A percentile compares a stretch with the other conserved stretches of the same genome.
phyloP scores from a whole-genome alignment of 331 rosid genomes.

The Acacia concinna region DNA sequence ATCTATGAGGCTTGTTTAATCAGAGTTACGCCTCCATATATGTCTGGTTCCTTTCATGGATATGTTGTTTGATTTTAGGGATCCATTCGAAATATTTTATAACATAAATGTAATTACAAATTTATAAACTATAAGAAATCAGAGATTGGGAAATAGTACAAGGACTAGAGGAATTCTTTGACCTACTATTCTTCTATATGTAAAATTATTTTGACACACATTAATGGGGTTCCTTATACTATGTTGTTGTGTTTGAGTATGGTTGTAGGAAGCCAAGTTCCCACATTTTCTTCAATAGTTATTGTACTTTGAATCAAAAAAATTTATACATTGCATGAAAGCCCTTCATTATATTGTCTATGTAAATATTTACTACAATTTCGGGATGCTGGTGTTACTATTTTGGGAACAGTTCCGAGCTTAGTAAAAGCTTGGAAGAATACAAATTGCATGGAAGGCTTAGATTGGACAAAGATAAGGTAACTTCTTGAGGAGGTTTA shows the following conservation, averaged over 20 bases:
- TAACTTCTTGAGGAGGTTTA: slow-evolving; percentile 34
- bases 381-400: slow-evolving; percentile 84
- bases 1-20: too few relatives aligned
- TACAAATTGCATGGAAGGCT: slow-evolving; percentile 74
- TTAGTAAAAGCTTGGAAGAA: slow-evolving; percentile 85
- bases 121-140: background rate
- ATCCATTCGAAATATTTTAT: background rate
- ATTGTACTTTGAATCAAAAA: background rate
- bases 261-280: background rate
- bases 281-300: background rate
- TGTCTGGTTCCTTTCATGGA: too few relatives aligned
- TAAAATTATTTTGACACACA: background rate
- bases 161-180: background rate
- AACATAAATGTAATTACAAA: background rate
- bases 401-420: slow-evolving; percentile 95
- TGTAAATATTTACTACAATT: slow-evolving; percentile 3
- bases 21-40: too few relatives aligned
- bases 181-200: background rate
- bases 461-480: slow-evolving; percentile 90
- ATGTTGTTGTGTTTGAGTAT: background rate
- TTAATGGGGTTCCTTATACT: background rate
- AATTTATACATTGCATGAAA: slow-evolving; percentile 18
- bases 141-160: background rate
- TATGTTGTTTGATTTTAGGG: background rate
- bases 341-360: slow-evolving; percentile 6